phyloP scores from a whole-genome alignment of 108 stramenopile genomes.

The Mayamaea pseudoterrestris region DNA sequence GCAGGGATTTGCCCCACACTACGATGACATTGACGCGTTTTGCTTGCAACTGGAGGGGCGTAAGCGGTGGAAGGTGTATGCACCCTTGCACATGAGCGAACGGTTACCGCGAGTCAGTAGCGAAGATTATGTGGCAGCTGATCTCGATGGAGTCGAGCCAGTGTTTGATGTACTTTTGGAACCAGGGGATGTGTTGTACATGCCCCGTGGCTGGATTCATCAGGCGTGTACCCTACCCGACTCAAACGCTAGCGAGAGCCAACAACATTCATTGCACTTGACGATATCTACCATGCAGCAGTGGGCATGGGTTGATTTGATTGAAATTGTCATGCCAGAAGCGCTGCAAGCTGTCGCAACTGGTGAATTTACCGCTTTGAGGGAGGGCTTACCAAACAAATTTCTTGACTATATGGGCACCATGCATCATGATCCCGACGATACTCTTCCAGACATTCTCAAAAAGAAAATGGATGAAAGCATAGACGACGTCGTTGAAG shows the following conservation, averaged over 20 bases:
- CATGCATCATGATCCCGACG: conserved; percentile 47
- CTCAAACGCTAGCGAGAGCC: conserved; percentile 12
- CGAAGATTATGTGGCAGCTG: conserved; percentile 59
- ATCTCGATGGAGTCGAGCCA: conserved; percentile 40
- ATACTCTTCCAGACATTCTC: conserved; percentile 51
- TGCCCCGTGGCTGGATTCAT: conserved; percentile 96
- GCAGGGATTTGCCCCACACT: conserved; percentile 99
- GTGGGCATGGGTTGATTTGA: conserved; percentile 86
- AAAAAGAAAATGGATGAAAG: conserved; percentile 23
- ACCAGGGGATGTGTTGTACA: conserved; percentile 88
- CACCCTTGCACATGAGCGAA: conserved; percentile 37
- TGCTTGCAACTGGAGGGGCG: conserved; percentile 84
- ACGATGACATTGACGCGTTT: conserved; percentile 98
- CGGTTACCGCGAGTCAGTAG: conserved; percentile 59
- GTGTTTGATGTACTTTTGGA: conserved; percentile 66
- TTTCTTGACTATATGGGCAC: conserved; percentile 91
- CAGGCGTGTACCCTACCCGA: conserved; percentile 70
- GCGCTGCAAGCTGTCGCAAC: conserved; percentile 67
- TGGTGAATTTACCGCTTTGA: conserved; percentile 41
- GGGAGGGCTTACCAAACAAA: conserved; percentile 78
- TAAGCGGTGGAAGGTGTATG: conserved; percentile 90
- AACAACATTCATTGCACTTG: conserved; percentile 84
- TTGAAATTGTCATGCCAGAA: conserved; percentile 81
- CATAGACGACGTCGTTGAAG: conserved; percentile 11
- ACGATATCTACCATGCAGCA: conserved; percentile 90